Conservation (phyloP, 495 filamentous ascomycete species). For the Xylaria castorea region DNA sequence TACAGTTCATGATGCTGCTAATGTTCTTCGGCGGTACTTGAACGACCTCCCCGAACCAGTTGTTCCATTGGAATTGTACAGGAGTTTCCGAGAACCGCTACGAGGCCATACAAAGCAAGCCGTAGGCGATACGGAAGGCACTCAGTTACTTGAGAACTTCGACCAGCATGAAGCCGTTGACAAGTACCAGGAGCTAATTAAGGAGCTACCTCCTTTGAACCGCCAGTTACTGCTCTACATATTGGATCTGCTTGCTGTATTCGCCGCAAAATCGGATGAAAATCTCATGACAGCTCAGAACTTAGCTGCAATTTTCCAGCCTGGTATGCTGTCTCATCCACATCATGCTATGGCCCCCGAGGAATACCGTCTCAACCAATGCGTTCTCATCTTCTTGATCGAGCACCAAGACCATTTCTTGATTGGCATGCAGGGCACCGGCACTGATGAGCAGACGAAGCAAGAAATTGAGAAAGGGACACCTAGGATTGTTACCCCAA, state of each 20-base stretch:
- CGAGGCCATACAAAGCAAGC: conserved; percentile 77
- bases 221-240: conserved; percentile 96
- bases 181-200: conserved; percentile 88
- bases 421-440: conserved; percentile 93
- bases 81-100: conserved; percentile 85
- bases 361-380: conserved; percentile 94
- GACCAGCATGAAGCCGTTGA: conserved; percentile 77
- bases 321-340: conserved; percentile 92
- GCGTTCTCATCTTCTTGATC: conserved; percentile 96
- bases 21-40: conserved; percentile 92
- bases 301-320: conserved; percentile 97
- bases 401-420: conserved; percentile 93
- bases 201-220: conserved; percentile 90
- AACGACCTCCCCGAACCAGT: conserved; percentile 96
- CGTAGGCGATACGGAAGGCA: conserved; percentile 63
- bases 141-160: conserved; percentile 69
- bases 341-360: conserved; percentile 91
- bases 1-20: conserved; percentile 98
- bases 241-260: conserved; percentile 95
- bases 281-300: conserved; percentile 97
- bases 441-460: conserved; percentile 83
- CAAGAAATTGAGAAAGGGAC: conserved; percentile 79
- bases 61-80: conserved; percentile 93
- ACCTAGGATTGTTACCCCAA: conserved; percentile 61
- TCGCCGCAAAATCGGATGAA: conserved; percentile 94